phyloP scores from a whole-genome alignment of 108 stramenopile genomes.

The Epithemia pelagica region DNA sequence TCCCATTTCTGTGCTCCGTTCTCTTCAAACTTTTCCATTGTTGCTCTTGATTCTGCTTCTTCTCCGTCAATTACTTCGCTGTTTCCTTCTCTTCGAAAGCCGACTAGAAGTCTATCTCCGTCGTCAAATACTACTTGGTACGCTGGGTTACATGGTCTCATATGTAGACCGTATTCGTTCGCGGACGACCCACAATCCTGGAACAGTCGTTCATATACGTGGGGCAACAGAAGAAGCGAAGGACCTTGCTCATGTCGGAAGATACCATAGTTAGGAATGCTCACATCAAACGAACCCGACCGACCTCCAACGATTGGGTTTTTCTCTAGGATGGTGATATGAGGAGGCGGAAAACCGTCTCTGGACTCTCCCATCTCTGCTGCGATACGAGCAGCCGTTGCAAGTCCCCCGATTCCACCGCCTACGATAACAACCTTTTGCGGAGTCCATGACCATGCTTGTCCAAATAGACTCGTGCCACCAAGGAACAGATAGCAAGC shows the following conservation, averaged over 20 bases:
- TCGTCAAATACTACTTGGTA: slow-evolving; percentile 84
- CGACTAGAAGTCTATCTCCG: slow-evolving; percentile 53
- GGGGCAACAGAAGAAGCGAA: slow-evolving; percentile 51
- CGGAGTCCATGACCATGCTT: background rate
- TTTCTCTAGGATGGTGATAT: slow-evolving; percentile 61
- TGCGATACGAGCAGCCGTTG: slow-evolving; percentile 53
- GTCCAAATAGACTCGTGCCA: background rate
- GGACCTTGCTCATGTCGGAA: slow-evolving; percentile 84
- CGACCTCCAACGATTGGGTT: slow-evolving; percentile 52
- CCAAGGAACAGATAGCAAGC: background rate
- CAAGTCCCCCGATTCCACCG: slow-evolving; percentile 59
- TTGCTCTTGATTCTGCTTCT: slow-evolving; percentile 33
- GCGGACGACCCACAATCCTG: slow-evolving; percentile 36
- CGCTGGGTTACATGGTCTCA: slow-evolving; percentile 64
- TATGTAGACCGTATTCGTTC: slow-evolving; percentile 49
- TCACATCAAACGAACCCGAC: slow-evolving; percentile 60
- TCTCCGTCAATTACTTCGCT: background rate
- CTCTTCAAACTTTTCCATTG: slow-evolving; percentile 50
- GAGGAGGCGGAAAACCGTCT: background rate
- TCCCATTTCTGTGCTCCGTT: slow-evolving; percentile 63
- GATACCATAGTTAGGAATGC: slow-evolving; percentile 23
- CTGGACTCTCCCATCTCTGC: background rate
- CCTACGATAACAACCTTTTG: slow-evolving; percentile 50
- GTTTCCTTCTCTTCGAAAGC: slow-evolving; percentile 30
- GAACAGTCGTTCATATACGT: slow-evolving; percentile 58